Percentiles rank a stretch among this genome's conserved stretches.
These are phyloP conservation scores for Alternaria arborescens DNA, from an alignment of 2,329 filamentous ascomycete species.

Conservation along the genomic window DNA sequence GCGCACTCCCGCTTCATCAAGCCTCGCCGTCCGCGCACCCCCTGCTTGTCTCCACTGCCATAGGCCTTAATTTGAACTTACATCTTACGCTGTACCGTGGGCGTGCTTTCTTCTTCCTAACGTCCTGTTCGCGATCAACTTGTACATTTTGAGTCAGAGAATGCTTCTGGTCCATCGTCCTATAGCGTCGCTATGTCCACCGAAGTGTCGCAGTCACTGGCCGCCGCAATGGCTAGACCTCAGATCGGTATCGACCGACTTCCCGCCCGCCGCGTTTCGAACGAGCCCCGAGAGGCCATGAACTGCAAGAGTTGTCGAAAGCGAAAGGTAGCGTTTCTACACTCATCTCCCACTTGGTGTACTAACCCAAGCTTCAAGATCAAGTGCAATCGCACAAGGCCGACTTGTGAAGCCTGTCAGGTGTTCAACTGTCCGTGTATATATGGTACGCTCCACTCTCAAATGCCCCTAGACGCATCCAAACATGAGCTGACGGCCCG, in stretches of 20 bases:
- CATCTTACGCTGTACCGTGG: slow-evolving; percentile 43
- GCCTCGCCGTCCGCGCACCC: slow-evolving; percentile 41
- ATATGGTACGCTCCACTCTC: slow-evolving; percentile 69
- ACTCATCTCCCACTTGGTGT: not conserved
- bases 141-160: slow-evolving; percentile 33
- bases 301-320: slow-evolving; percentile 96
- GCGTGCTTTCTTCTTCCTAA: slow-evolving; percentile 36
- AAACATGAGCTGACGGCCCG: slow-evolving; percentile 23
- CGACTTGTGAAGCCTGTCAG: slow-evolving; percentile 87
- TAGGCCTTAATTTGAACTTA: slow-evolving; percentile 53
- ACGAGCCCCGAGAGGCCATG: slow-evolving; percentile 87
- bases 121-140: slow-evolving; percentile 27
- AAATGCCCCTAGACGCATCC: slow-evolving; percentile 11
- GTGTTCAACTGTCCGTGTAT: slow-evolving; percentile 89
- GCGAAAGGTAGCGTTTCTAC: slow-evolving; percentile 71
- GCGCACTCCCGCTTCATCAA: slow-evolving; percentile 44
- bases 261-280: slow-evolving; percentile 73
- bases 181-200: slow-evolving; percentile 40
- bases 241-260: slow-evolving; percentile 84
- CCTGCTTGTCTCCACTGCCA: slow-evolving; percentile 40
- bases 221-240: slow-evolving; percentile 70
- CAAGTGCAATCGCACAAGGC: slow-evolving; percentile 87
- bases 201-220: slow-evolving; percentile 42
- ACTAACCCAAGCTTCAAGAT: slow-evolving; percentile 65
- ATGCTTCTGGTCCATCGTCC: slow-evolving; percentile 43